phyloP scores from a whole-genome alignment of 2,329 filamentous ascomycete genomes.

The Colletotrichum godetiae region DNA sequence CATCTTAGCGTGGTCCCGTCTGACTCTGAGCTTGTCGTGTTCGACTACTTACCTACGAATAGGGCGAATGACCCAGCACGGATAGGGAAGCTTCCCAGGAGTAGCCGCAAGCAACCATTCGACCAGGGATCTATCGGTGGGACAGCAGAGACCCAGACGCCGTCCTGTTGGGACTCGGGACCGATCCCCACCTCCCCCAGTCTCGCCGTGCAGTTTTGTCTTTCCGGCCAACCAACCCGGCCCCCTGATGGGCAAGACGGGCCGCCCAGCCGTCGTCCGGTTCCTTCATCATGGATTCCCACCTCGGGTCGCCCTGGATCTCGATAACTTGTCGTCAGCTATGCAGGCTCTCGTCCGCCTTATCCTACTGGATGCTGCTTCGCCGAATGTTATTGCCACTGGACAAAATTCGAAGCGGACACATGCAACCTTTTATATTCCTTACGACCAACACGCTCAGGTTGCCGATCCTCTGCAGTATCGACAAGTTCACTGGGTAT shows the following conservation, averaged over 20 bases:
- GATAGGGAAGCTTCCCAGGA: constrained; percentile 1
- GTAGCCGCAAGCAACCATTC: not conserved
- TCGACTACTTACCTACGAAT: not conserved
- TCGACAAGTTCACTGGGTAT: not conserved
- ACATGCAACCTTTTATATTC: constrained; percentile 26
- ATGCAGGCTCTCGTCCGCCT: constrained; percentile 11
- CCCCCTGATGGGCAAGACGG: constrained; percentile 9
- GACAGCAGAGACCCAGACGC: constrained; percentile 1
- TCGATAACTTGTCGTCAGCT: constrained; percentile 8
- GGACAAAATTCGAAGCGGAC: not conserved
- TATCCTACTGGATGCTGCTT: constrained; percentile 11
- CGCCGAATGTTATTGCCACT: not conserved
- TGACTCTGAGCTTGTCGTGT: too few species aligned
- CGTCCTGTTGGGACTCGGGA: constrained; percentile 25
- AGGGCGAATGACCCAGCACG: not conserved
- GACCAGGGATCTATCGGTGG: not conserved
- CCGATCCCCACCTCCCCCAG: constrained; percentile 12
- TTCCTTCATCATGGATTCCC: not conserved
- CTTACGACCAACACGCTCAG: not conserved
- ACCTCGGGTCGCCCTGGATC: constrained; percentile 1
- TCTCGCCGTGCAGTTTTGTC: constrained; percentile 6
- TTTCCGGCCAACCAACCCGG: constrained; percentile 27
- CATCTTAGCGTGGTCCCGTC: not conserved
- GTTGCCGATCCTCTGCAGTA: constrained; percentile 7
- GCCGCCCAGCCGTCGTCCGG: constrained; percentile 20